These are phyloP conservation scores for Pichia sp. DNA, from an alignment of 1,139 yeast species.

Conservation along the genomic window DNA sequence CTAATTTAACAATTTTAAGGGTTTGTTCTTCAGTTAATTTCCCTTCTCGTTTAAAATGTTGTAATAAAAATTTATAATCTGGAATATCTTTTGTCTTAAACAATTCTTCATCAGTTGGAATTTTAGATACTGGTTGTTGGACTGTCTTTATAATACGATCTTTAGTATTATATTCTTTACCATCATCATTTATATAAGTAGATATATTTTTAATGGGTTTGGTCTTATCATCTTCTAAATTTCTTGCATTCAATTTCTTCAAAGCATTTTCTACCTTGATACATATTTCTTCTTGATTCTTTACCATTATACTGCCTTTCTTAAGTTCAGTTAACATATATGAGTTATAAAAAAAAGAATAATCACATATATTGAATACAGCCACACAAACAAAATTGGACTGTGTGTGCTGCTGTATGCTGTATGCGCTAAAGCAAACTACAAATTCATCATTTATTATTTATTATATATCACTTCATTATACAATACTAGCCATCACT, in stretches of 20 bases:
- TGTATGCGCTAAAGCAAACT: no score
- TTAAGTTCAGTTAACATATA: no score
- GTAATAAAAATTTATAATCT: slow-evolving; percentile 60
- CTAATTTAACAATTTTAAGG: slow-evolving; percentile 54
- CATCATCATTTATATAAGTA: slow-evolving; percentile 56
- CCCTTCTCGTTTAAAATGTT: slow-evolving; percentile 79
- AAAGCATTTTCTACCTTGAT: slow-evolving; percentile 62
- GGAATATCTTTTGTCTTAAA: slow-evolving; percentile 62
- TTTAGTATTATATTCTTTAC: slow-evolving; percentile 53
- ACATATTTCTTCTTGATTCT: slow-evolving; percentile 19
- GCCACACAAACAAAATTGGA: no score
- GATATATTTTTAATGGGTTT: background rate
- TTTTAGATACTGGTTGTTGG: slow-evolving; percentile 56
- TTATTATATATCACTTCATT: no score
- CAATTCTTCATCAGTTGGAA: slow-evolving; percentile 65
- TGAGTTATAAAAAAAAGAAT: no score
- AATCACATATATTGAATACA: no score
- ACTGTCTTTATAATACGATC: slow-evolving; percentile 62
- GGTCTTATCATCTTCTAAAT: slow-evolving; percentile 1
- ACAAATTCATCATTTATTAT: no score
- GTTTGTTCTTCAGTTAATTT: slow-evolving; percentile 70
- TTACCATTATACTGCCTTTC: slow-evolving; percentile 2
- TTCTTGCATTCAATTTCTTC: slow-evolving; percentile 54
- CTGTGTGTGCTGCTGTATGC: no score
- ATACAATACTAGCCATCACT: background rate